Percentiles rank a stretch among this genome's conserved stretches.
These are phyloP conservation scores for Ceratopteris richardii DNA, from an alignment of 75 land plant genomes.

Conservation along the genomic window DNA sequence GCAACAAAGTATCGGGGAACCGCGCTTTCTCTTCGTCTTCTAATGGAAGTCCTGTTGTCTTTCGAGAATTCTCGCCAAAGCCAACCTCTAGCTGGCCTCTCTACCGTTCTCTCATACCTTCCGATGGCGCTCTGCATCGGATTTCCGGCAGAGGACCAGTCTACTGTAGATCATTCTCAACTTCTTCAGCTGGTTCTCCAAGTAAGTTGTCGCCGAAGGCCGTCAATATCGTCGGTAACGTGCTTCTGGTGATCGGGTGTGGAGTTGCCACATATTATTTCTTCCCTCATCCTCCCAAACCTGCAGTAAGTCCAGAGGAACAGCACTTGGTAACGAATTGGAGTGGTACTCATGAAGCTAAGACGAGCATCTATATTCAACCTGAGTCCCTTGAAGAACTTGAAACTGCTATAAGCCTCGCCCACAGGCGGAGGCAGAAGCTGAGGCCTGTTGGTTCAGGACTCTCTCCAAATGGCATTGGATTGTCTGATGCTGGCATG, in stretches of 20 bases:
- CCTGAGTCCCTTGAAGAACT: constrained; percentile 72
- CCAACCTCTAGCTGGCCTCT: no score
- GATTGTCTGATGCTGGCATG: constrained; percentile 71
- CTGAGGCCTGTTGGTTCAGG: constrained; percentile 95
- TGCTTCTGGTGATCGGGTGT: constrained; percentile 56
- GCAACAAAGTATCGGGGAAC: no score
- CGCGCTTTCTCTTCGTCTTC: no score
- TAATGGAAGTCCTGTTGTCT: no score
- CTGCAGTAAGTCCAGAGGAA: constrained; percentile 44
- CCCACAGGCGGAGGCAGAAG: constrained; percentile 42
- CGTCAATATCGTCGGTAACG: constrained; percentile 67
- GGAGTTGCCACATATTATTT: constrained; percentile 86
- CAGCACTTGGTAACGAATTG: constrained; percentile 83
- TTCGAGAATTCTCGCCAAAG: no score
- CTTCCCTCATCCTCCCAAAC: constrained; percentile 78
- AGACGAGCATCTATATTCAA: constrained; percentile 57
- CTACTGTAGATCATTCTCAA: no score
- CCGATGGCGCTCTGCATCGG: neutral
- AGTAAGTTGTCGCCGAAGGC: constrained; percentile 33
- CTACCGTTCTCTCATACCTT: neutral
- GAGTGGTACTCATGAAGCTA: constrained; percentile 97
- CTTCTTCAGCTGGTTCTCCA: no score
- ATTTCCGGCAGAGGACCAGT: neutral
- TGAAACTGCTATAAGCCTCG: constrained; percentile 49
- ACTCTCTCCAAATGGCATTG: constrained; percentile 97